Conservation (phyloP, 2,329 filamentous ascomycete species). For the Aquanectria penicillioides region DNA sequence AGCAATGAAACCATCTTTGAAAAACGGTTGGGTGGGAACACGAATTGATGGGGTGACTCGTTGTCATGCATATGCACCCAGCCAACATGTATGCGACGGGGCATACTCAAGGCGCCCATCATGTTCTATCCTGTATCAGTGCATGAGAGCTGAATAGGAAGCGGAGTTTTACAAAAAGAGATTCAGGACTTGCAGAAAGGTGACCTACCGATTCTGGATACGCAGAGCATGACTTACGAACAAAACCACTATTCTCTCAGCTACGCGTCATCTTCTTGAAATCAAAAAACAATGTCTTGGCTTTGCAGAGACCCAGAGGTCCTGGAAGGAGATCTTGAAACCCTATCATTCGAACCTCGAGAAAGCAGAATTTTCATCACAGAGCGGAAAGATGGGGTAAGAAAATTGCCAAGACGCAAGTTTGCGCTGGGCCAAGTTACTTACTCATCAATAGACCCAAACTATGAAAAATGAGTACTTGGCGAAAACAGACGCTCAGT, state of each 20-base stretch:
- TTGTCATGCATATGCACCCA: background rate
- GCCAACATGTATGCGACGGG: background rate
- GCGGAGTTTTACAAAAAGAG: background rate
- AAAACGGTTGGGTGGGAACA: background rate
- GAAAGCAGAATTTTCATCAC: background rate
- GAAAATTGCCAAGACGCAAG: too few species aligned
- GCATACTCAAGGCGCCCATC: background rate
- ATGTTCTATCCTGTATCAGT: too few species aligned
- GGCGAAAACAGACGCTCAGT: background rate
- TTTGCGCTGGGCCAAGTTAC: too few species aligned
- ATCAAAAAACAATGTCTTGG: conserved; percentile 11
- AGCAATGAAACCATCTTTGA: background rate
- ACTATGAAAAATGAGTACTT: background rate
- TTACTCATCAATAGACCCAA: background rate
- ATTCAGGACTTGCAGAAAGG: background rate
- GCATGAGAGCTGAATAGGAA: too few species aligned
- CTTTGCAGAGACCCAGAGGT: background rate
- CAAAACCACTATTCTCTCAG: too few species aligned
- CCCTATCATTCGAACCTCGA: background rate
- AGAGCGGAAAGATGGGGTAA: background rate
- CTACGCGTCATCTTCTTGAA: too few species aligned
- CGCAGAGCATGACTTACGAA: too few species aligned
- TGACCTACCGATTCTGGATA: background rate
- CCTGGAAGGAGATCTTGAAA: background rate
- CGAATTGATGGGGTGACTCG: background rate